A percentile compares a stretch with the other conserved stretches of the same genome.
These are phyloP conservation scores for Nicotiana tomentosiformis DNA, from an alignment of 257 asterid species.

Conservation along the genomic window DNA sequence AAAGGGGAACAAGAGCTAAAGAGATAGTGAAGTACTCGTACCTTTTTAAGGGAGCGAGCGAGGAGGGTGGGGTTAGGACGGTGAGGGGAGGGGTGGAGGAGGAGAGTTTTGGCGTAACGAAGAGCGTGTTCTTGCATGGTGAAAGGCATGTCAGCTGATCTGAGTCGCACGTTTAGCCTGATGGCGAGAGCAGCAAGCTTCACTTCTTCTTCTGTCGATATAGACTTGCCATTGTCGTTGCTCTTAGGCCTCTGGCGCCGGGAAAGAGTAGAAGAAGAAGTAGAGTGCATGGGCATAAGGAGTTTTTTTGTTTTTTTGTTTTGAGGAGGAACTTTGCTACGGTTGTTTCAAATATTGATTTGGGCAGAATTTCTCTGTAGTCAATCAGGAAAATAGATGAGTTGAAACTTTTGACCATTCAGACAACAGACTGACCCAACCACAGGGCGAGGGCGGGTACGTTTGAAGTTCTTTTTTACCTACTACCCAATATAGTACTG, in stretches of 20 bases:
- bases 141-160: conserved; percentile 70
- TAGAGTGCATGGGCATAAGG: neutral
- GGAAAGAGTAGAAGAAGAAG: neutral
- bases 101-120: conserved; percentile 47
- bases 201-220: conserved; percentile 27
- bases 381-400: neutral
- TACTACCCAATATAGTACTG: neutral
- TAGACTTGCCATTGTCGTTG: neutral
- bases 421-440: conserved; percentile 19
- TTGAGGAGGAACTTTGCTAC: neutral
- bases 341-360: conserved; percentile 15
- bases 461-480: conserved; percentile 9
- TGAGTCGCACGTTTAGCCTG: conserved; percentile 45
- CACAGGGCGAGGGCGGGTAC: conserved; percentile 3
- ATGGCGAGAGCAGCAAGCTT: conserved; percentile 60
- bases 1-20: neutral
- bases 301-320: neutral
- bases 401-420: conserved; percentile 31
- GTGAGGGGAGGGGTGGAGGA: conserved; percentile 40
- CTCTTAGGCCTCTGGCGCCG: neutral
- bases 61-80: conserved; percentile 58
- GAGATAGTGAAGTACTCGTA: neutral
- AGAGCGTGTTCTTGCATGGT: conserved; percentile 80
- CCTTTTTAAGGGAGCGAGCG: conserved; percentile 79
- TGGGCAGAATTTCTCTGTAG: conserved; percentile 1